Base-by-base conservation (phyloP, 164 flowering plant species). In the Chloranthus sessilifolius region DNA sequence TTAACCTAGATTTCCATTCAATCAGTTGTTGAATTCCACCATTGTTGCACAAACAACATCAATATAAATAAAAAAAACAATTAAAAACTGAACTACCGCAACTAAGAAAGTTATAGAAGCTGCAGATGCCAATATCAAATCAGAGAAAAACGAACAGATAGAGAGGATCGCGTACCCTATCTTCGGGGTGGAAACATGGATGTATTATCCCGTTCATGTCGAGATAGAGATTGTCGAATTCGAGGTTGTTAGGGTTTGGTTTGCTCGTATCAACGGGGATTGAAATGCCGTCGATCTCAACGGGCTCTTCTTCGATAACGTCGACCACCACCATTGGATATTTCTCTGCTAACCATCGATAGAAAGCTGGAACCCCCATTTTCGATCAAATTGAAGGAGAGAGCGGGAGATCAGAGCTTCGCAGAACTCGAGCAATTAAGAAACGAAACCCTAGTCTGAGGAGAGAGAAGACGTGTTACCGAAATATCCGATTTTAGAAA, bases 311-410 rank as follows among this genome's bases (percentile, higher is more conserved):
- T 51, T 88, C 96, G 23, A 83, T 50, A 11, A 76, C 91, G 27
- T 85, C 95, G 36, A 73, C 86, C 51, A 85, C 76, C 20, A 83
- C 74, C 69, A 82, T 14, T 30, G 96, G 83, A 63, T 85, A 88
- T 76, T 83, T 88, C 81, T 91, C 98, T 25, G 95, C 95, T 20
- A 91, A 49, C 98, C 98, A 87, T 46, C 92, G 52, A 53, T 85
- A 91, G 57, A 87, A 91, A 10, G 96, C 88, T 27, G 98, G 96
- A 20, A 91, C 98, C 52, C 98, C 98, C 96, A 91, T 91, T 31
- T 44, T 55, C 9, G 31, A 57, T 27, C 52, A 14, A 56, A 29
- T 15, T 14, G 27, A n/a, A n/a, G n/a, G n/a, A n/a, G n/a, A n/a
- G n/a, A n/a, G n/a, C n/a, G n/a, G n/a, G n/a, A n/a, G 10, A 30